These are phyloP conservation scores for Coemansia sp. DNA, from an alignment of 192 early-diverging fungal genomes.

Conservation along the genomic window DNA sequence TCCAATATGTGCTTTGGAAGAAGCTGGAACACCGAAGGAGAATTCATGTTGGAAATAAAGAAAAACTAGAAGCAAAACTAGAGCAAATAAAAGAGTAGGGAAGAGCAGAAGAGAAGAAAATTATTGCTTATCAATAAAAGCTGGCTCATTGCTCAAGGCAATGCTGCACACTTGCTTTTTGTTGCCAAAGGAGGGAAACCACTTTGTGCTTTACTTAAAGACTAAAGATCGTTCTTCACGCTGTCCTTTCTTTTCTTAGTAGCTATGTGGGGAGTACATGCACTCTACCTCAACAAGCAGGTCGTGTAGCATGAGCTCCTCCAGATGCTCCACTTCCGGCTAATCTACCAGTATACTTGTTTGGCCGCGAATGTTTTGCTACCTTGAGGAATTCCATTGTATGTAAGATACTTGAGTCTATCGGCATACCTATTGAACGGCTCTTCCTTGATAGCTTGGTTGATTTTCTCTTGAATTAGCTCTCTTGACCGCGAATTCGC, in stretches of 20 bases:
- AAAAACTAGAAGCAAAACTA: neutral
- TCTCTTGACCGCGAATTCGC: neutral
- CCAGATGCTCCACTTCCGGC: neutral
- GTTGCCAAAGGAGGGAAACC: neutral
- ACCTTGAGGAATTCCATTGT: neutral
- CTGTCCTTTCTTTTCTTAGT: no score
- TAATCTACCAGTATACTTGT: neutral
- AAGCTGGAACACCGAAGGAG: neutral
- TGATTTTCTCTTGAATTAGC: neutral
- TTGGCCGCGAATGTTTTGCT: neutral
- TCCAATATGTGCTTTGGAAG: conserved; percentile 3
- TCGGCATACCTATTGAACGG: neutral
- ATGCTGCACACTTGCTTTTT: neutral
- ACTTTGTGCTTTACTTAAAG: neutral
- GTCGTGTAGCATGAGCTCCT: no score
- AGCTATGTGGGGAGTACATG: no score
- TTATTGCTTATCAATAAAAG: neutral
- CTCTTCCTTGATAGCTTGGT: neutral
- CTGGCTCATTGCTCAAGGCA: neutral
- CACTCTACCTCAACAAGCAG: no score
- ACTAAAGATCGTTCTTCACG: neutral
- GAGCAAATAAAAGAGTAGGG: neutral
- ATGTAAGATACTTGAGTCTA: neutral
- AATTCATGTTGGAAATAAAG: neutral
- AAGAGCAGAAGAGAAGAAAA: neutral